Conservation (phyloP, 225 moss, liverwort and hornwort species). For the Sphagnum contortum region DNA sequence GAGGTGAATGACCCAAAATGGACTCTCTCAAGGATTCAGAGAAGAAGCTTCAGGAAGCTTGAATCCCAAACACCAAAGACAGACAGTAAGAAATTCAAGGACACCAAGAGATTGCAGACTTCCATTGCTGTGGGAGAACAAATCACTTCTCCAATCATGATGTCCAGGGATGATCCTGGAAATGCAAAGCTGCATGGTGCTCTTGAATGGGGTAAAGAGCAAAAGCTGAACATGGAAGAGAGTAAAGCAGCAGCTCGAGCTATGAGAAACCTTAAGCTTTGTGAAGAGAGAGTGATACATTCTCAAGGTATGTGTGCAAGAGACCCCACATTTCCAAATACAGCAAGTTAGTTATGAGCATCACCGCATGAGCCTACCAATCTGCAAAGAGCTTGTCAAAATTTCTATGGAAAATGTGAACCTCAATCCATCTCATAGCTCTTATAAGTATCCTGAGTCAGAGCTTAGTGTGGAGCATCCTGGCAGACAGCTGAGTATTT, state of each 20-base stretch:
- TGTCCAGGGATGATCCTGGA: too few species aligned
- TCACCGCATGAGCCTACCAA: neutral
- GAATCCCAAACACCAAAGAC: too few species aligned
- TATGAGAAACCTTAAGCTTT: slow-evolving; percentile 23
- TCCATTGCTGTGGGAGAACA: too few species aligned
- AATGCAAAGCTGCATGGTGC: neutral
- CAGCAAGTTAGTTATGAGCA: neutral
- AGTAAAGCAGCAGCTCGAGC: slow-evolving; percentile 26
- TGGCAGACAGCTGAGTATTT: too few species aligned
- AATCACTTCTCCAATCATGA: too few species aligned
- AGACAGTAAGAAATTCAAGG: too few species aligned
- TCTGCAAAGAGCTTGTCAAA: neutral
- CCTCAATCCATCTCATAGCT: neutral
- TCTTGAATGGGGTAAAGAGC: slow-evolving; percentile 4
- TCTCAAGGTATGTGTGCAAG: slow-evolving; percentile 14
- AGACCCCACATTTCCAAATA: neutral
- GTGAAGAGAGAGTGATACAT: slow-evolving; percentile 25
- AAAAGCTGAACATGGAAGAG: slow-evolving; percentile 35
- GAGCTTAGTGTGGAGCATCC: neutral
- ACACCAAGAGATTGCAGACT: too few species aligned
- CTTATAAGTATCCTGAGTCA: neutral
- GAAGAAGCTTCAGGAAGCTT: too few species aligned
- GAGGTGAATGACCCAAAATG: too few species aligned
- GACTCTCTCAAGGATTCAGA: too few species aligned
- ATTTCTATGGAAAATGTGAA: neutral